Base-by-base conservation (phyloP, 768 basidiomycete species). In the Psilocybe azurescens region DNA sequence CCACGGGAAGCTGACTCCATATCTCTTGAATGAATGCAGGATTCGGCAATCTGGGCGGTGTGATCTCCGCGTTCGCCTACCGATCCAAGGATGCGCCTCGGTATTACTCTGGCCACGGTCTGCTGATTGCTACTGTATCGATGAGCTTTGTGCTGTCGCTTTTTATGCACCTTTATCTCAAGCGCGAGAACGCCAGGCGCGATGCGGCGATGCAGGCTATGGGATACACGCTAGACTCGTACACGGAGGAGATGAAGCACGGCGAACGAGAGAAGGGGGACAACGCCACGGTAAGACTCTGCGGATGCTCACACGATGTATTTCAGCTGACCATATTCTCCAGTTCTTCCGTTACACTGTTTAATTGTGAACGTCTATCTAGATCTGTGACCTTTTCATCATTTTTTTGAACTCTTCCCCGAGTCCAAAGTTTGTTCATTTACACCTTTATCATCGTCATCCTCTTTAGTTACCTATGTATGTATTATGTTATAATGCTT, bases 281-380 rank as follows among this genome's bases (percentile, higher is more conserved):
- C 58, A 32, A 73, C 56, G 74, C 73, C n/a, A 63, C 73, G 8
- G 74, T 75, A 59, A 66, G 72, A 16, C n/a, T 57, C 49, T 29
- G 48, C 36, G 10, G 6, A 8, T 60, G 2, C 3, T 10, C 9
- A 36, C 29, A 32, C 18, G 46, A 36, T 41, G 49, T 5, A 18
- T 5, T 39, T 20, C 16, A 14, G 10, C 44, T 51, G 29, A 52
- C 41, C 3, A 30, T 47, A 49, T 62, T 33, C 53, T 57, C 56
- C 53, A 73, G 73, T 74, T 74, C 68, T 74, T 74, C 71, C 73
- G 73, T 29, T 74, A 73, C 56, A 74, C 73, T 29, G 53, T 28
- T 50, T 47, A 4, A 36, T 14, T 13, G 5, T 44, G 38, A 39
- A 8, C 38, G 38, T 39, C 38, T 9, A 14, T 39, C 38, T 14